phyloP scores from a whole-genome alignment of 225 moss, liverwort and hornwort species.

The Neckera pumila region DNA sequence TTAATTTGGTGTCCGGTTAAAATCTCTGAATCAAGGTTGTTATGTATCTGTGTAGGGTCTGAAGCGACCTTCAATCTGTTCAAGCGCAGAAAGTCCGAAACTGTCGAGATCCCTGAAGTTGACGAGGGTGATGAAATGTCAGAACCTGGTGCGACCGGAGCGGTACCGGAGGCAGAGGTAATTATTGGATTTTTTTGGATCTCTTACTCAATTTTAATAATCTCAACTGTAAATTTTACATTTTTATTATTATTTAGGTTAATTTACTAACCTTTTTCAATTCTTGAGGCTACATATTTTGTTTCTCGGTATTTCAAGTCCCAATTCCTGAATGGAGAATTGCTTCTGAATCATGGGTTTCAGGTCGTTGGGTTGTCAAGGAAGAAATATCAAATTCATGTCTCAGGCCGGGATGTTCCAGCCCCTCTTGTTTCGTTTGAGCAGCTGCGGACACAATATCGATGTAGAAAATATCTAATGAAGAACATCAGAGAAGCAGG shows the following conservation, averaged over 20 bases:
- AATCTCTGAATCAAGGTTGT: background rate
- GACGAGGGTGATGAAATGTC: background rate
- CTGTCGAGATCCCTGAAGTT: background rate
- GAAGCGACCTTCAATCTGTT: constrained; percentile 29
- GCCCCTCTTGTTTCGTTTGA: constrained; percentile 58
- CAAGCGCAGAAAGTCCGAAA: constrained; percentile 26
- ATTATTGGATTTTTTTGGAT: background rate
- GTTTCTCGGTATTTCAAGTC: background rate
- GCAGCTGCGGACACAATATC: constrained; percentile 56
- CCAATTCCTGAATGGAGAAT: background rate
- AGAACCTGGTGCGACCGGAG: constrained; percentile 1
- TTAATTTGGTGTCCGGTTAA: background rate
- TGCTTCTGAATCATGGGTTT: background rate
- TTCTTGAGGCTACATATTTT: background rate
- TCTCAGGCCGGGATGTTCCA: constrained; percentile 69
- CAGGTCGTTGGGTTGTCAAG: constrained; percentile 46
- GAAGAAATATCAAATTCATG: constrained; percentile 72
- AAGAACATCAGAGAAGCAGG: constrained; percentile 52
- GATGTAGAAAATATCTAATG: constrained; percentile 50
- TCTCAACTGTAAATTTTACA: background rate
- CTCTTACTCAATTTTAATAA: background rate
- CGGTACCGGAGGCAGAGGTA: constrained; percentile 41
- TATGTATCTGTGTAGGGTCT: constrained; percentile 4
- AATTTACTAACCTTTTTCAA: background rate
- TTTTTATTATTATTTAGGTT: too few relatives aligned